Conservation (phyloP, 139 green algal species). For the Chlamydomonas asymmetrica region DNA sequence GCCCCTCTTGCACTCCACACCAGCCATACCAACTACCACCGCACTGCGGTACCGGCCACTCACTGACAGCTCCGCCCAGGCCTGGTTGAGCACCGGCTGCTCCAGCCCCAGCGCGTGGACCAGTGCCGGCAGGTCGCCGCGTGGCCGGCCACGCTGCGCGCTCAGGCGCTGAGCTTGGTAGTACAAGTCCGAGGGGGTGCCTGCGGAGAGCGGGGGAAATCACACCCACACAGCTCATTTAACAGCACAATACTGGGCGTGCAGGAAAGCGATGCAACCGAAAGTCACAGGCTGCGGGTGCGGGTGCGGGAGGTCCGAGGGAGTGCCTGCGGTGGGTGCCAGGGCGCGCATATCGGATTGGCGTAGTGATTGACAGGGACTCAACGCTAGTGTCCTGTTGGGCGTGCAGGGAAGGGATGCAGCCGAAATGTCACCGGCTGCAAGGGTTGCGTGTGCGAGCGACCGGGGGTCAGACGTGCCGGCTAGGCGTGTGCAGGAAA, state of each 20-base stretch:
- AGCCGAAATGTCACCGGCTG: too few species aligned
- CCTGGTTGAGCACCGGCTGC: slow-evolving; percentile 69
- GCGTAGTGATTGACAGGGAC: neutral
- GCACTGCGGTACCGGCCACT: slow-evolving; percentile 14
- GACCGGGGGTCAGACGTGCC: too few species aligned
- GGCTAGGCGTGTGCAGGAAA: too few species aligned
- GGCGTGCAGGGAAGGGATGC: too few species aligned
- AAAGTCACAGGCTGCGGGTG: neutral
- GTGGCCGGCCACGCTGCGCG: slow-evolving; percentile 39
- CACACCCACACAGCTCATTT: slow-evolving; percentile 35
- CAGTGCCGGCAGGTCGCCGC: slow-evolving; percentile 71
- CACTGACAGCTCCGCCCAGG: slow-evolving; percentile 81
- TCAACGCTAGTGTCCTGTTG: too few species aligned
- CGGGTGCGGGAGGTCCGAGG: neutral
- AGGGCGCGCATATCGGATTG: neutral
- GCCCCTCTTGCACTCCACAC: too few species aligned
- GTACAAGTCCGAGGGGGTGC: slow-evolving; percentile 78
- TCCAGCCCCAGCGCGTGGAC: slow-evolving; percentile 73
- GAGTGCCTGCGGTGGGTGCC: too few species aligned
- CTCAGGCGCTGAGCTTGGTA: slow-evolving; percentile 61
- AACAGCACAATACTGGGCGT: slow-evolving; percentile 11
- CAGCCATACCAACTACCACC: too few species aligned
- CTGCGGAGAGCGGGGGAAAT: slow-evolving; percentile 45
- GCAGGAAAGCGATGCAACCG: neutral
- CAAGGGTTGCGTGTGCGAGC: too few species aligned